Conservation (phyloP, 163 green algal species). For the Chloromonas sp. region DNA sequence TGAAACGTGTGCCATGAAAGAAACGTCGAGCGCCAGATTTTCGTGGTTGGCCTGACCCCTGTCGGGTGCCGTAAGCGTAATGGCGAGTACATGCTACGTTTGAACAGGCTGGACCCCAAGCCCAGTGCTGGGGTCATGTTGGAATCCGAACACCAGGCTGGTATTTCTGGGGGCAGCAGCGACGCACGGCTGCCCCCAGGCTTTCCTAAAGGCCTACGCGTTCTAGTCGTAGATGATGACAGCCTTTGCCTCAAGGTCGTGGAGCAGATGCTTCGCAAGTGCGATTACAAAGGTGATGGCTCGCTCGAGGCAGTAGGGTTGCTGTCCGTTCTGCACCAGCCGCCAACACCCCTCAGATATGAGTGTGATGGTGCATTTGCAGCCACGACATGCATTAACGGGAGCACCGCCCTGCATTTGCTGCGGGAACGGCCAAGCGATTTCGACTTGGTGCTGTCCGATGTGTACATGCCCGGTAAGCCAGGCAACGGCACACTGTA, state of each 20-base stretch:
- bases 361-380: slow-evolving; percentile 2
- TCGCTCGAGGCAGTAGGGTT: neutral
- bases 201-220: slow-evolving; percentile 52
- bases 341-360: neutral
- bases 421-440: slow-evolving; percentile 63
- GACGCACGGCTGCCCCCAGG: no score
- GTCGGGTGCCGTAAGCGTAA: no score
- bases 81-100: no score
- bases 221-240: slow-evolving; percentile 92
- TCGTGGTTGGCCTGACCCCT: no score
- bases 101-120: no score
- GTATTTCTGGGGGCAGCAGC: no score
- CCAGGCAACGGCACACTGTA: neutral
- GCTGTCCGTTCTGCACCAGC: neutral
- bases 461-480: slow-evolving; percentile 92
- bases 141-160: no score
- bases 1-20: no score
- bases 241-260: slow-evolving; percentile 91
- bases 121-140: no score
- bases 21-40: no score
- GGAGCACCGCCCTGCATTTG: slow-evolving; percentile 58
- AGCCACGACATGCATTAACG: slow-evolving; percentile 73
- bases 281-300: slow-evolving; percentile 74
- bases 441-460: slow-evolving; percentile 91
- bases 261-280: slow-evolving; percentile 80